A percentile compares a stretch with the other conserved stretches of the same genome.
Evolutionary conservation across 139 green algal genomes (phyloP).

Genomic region (Coelastrella sp.): DNA sequence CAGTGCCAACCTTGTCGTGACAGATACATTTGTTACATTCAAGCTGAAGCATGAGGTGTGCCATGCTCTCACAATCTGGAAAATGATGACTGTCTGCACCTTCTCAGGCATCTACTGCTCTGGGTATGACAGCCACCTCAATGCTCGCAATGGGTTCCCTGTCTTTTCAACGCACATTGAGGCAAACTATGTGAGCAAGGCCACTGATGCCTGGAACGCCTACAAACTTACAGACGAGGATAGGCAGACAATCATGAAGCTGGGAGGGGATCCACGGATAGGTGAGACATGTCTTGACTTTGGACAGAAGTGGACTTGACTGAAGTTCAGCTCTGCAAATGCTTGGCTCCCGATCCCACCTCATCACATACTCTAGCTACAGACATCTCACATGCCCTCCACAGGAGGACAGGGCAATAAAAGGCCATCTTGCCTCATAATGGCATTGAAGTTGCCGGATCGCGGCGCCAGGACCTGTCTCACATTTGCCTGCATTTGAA

Average conservation of each 20-base stretch:
- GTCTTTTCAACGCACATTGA: slow-evolving; percentile 97
- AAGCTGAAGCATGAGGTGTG: too few relatives aligned
- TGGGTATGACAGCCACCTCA: slow-evolving; percentile 90
- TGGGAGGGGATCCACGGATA: slow-evolving; percentile 85
- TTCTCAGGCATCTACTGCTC: slow-evolving; percentile 90
- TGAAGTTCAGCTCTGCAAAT: too few relatives aligned
- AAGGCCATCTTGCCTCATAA: too few relatives aligned
- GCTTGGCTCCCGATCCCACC: too few relatives aligned
- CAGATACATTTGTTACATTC: too few relatives aligned
- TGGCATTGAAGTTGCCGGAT: too few relatives aligned
- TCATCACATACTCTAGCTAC: too few relatives aligned
- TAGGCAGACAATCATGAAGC: slow-evolving; percentile 79
- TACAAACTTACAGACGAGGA: slow-evolving; percentile 94
- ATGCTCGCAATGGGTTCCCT: slow-evolving; percentile 94
- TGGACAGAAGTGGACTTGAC: not conserved
- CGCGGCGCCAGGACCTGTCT: too few relatives aligned
- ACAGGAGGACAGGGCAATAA: too few relatives aligned
- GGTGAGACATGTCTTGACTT: slow-evolving; percentile 52
- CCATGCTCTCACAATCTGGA: not conserved
- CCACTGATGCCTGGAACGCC: slow-evolving; percentile 81
- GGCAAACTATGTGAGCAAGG: slow-evolving; percentile 92
- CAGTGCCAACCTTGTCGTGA: too few relatives aligned
- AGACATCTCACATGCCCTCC: too few relatives aligned
- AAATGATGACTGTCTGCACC: not conserved
- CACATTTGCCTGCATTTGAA: not conserved